Evolutionary conservation across 2,329 filamentous ascomycete species (phyloP), one percentile per base, ranked within the genome.

Genomic region (Ceratocystis lukuohia): DNA sequence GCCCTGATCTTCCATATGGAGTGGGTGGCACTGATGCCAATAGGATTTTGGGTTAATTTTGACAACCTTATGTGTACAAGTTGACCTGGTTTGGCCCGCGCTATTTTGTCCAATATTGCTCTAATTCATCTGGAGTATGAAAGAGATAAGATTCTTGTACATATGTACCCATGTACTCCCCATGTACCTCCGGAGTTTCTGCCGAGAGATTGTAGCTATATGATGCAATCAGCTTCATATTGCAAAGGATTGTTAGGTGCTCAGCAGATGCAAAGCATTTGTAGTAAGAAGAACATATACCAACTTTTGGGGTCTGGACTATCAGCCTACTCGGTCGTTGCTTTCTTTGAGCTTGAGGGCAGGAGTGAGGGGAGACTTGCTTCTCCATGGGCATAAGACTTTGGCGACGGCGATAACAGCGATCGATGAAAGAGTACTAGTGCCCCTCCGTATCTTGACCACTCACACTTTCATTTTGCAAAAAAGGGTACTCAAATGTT

Each of bases 1-100:
- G 17, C 53, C 53, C 53, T n/a, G 25, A 12, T 25, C 12, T 33
- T 33, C 33, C 7, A 25, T 17, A n/a, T 59, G 17, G 53, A 20
- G 53, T n/a, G 33, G 53, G 53, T n/a, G 33, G 53, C 25, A 37
- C 53, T 30, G 8, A 30, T 33, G 15, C 53, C 15, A 59, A 59
- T 5, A 59, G 53, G 53, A 59, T 59, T 59, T 59, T 59, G 28
- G 33, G 53, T 59, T 59, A 59, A 28, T 59, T 33, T 30, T 37
- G 53, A 30, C 53, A 59, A 25, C 25, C n/a, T 53, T 53, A 15
- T 25, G 20, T 59, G 53, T 30, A 30, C 25, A 59, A n/a, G n/a
- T 25, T 17, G 53, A 30, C 28, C 15, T 30, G 6, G n/a, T 30
- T 30, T n/a, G 28, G 10, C 8, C 3, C 37, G 10, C n/a, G 25